Evolutionary conservation across 371 early-diverging fungal species (phyloP).

Genomic region (Parasitella parasitica): DNA sequence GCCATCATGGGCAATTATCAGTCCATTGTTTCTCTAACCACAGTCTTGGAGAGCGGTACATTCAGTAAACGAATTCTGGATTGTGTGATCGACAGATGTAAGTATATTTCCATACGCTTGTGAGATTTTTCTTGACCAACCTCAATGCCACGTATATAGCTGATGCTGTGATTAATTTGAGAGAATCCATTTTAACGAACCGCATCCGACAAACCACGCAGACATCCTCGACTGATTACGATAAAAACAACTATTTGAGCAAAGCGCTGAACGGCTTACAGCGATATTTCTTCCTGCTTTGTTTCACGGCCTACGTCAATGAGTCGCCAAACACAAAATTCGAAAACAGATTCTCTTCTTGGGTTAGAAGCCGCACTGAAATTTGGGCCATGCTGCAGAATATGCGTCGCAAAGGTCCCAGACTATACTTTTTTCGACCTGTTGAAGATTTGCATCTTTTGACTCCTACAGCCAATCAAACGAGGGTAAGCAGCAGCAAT

Average conservation of each 20-base stretch:
- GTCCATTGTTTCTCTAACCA: conserved; percentile 50
- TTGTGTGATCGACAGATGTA: conserved; percentile 61
- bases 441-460: conserved; percentile 63
- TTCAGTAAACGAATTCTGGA: conserved; percentile 58
- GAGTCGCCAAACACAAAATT: conserved; percentile 48
- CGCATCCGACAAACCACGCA: conserved; percentile 56
- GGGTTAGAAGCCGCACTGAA: conserved; percentile 60
- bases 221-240: conserved; percentile 25
- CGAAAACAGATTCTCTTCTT: conserved; percentile 48
- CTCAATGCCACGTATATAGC: conserved; percentile 26
- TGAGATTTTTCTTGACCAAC: too few species aligned
- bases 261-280: conserved; percentile 64
- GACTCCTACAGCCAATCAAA: background rate
- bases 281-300: conserved; percentile 65
- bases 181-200: conserved; percentile 64
- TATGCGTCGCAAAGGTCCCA: conserved; percentile 52
- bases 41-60: conserved; percentile 56
- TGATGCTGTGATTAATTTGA: conserved; percentile 61
- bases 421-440: conserved; percentile 63
- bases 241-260: conserved; percentile 37
- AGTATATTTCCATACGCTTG: too few species aligned
- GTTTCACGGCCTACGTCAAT: conserved; percentile 62
- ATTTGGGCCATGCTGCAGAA: conserved; percentile 62
- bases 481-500: background rate
- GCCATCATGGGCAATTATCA: conserved; percentile 70